phyloP scores from a whole-genome alignment of 495 filamentous ascomycete species.

The Aspergillus sparsus region DNA sequence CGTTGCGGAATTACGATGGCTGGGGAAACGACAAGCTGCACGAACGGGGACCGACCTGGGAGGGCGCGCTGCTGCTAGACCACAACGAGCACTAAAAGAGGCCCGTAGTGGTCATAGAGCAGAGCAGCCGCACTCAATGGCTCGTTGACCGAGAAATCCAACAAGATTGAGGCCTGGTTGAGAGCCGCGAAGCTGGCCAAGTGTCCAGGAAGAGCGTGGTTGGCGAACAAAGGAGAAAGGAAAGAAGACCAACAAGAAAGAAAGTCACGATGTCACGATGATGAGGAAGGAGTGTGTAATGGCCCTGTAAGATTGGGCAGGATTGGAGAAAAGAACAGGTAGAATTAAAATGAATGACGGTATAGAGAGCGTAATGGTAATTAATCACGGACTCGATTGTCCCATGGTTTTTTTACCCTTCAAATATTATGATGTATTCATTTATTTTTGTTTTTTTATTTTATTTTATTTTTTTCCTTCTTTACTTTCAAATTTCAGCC shows the following conservation, averaged over 20 bases:
- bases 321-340: background rate
- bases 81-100: conserved; percentile 25
- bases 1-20: conserved; percentile 31
- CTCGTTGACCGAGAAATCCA: conserved; percentile 7
- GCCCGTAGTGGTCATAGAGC: conserved; percentile 28
- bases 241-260: background rate
- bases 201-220: background rate
- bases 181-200: conserved; percentile 8
- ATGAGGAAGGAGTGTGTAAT: background rate
- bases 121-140: conserved; percentile 24
- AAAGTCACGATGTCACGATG: conserved; percentile 9
- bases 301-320: conserved; percentile 14
- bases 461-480: background rate
- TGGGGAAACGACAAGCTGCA: conserved; percentile 23
- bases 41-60: conserved; percentile 8
- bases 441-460: too few relatives aligned
- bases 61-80: conserved; percentile 24
- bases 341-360: conserved; percentile 2
- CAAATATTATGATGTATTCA: too few relatives aligned
- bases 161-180: conserved; percentile 5
- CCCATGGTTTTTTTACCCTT: too few relatives aligned
- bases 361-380: conserved; percentile 1
- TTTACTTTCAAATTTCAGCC: background rate
- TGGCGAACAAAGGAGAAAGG: background rate
- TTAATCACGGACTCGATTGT: background rate